Conservation (phyloP, 2,329 filamentous ascomycete species). For the Verticillium alfalfae region DNA sequence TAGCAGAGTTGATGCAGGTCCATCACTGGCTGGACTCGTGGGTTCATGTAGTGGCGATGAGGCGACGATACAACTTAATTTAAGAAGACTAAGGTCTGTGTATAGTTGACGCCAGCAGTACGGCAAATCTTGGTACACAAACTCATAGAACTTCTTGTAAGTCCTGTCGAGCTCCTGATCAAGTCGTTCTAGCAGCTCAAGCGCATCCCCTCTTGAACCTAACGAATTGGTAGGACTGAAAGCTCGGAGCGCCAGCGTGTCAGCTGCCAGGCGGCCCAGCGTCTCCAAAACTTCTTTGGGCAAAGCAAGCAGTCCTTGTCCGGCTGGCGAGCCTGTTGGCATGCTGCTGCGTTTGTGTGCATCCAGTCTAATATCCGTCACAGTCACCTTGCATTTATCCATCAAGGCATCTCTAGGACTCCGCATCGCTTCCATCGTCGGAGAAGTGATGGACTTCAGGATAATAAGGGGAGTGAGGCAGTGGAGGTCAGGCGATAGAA, state of each 20-base stretch:
- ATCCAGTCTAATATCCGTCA: neutral
- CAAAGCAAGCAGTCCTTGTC: neutral
- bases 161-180: constrained; percentile 5
- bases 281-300: neutral
- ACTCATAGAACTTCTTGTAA: constrained; percentile 53
- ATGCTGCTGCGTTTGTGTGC: neutral
- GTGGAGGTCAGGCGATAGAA: too few relatives aligned
- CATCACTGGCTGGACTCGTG: too few relatives aligned
- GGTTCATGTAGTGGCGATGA: neutral
- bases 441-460: neutral
- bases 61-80: constrained; percentile 30
- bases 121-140: constrained; percentile 61
- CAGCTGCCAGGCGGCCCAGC: neutral
- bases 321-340: neutral
- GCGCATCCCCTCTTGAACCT: neutral
- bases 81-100: constrained; percentile 63
- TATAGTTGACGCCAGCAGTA: constrained; percentile 65
- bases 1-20: neutral
- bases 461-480: too few relatives aligned
- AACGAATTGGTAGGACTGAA: neutral
- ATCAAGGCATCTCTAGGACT: neutral
- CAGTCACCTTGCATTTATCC: neutral
- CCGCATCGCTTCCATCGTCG: neutral
- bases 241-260: neutral
- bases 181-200: neutral